Conservation (phyloP, 2,329 filamentous ascomycete species). For the Thelonectria discophora region DNA sequence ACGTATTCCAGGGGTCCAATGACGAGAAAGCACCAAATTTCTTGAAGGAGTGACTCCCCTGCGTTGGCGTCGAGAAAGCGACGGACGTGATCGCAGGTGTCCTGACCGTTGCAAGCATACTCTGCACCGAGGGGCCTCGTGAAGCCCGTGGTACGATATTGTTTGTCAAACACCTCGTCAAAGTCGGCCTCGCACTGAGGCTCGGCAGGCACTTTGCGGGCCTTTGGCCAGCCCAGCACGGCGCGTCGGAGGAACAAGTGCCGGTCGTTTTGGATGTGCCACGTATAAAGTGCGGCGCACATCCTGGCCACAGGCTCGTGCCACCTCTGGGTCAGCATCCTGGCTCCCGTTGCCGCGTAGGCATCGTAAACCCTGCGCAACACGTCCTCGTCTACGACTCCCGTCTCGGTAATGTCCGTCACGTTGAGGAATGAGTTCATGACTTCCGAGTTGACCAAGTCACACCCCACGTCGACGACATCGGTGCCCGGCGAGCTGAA, state of each 20-base stretch:
- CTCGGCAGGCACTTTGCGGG: conserved; percentile 38
- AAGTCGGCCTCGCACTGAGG: conserved; percentile 43
- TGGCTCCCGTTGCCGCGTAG: conserved; percentile 36
- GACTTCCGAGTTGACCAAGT: conserved; percentile 36
- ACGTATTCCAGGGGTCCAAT: conserved; percentile 30
- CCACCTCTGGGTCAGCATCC: conserved; percentile 45
- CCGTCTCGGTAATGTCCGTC: conserved; percentile 32
- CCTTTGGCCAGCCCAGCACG: conserved; percentile 42
- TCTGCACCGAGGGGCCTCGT: conserved; percentile 31
- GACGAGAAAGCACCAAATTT: conserved; percentile 35
- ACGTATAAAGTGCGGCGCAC: conserved; percentile 45
- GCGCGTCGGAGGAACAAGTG: conserved; percentile 46
- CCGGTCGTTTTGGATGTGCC: conserved; percentile 46
- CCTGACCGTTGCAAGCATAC: conserved; percentile 29
- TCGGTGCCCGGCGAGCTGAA: conserved; percentile 40
- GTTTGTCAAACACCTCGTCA: conserved; percentile 44
- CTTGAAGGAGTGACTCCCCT: conserved; percentile 28
- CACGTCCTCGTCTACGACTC: conserved; percentile 30
- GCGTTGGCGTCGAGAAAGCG: conserved; percentile 13
- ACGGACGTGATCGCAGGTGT: conserved; percentile 31
- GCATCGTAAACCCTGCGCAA: conserved; percentile 35
- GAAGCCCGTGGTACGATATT: conserved; percentile 42
- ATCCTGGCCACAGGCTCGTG: conserved; percentile 45
- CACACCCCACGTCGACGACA: conserved; percentile 36
- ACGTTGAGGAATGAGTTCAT: conserved; percentile 40